Percentiles rank a stretch among this genome's conserved stretches.
phyloP scores from a whole-genome alignment of 2,329 filamentous ascomycete species.

The Blastomyces silverae region DNA sequence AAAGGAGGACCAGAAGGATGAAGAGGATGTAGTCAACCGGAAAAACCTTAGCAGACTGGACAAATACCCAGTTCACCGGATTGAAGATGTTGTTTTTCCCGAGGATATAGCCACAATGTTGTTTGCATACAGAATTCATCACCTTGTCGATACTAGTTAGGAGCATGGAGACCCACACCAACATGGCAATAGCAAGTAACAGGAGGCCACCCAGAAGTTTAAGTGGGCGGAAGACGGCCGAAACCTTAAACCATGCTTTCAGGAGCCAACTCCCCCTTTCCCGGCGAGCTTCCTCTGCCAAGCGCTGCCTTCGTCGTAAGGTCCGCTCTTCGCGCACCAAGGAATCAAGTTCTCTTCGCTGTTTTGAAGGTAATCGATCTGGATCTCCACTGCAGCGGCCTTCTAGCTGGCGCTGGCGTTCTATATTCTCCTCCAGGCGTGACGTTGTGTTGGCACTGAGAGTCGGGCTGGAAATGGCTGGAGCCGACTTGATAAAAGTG shows the following conservation, averaged over 20 bases:
- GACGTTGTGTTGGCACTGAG: constrained; percentile 69
- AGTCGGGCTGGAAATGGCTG: constrained; percentile 73
- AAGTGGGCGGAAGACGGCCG: constrained; percentile 75
- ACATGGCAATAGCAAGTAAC: constrained; percentile 63
- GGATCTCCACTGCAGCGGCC: constrained; percentile 70
- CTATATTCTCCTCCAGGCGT: constrained; percentile 78
- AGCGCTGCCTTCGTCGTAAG: constrained; percentile 75
- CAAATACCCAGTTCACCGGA: constrained; percentile 83
- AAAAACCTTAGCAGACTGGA: constrained; percentile 74
- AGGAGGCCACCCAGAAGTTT: constrained; percentile 80
- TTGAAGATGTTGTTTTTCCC: constrained; percentile 88
- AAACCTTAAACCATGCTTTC: constrained; percentile 68
- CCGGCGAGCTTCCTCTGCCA: constrained; percentile 71
- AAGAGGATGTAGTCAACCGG: constrained; percentile 90
- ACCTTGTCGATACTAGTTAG: constrained; percentile 95
- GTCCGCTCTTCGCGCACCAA: constrained; percentile 87
- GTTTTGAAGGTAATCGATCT: constrained; percentile 71
- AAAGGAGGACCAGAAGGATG: constrained; percentile 71
- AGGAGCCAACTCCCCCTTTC: constrained; percentile 69
- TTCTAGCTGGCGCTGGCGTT: constrained; percentile 86
- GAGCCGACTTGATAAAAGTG: constrained; percentile 84
- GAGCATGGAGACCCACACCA: constrained; percentile 87
- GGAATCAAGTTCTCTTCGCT: constrained; percentile 79
- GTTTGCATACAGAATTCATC: constrained; percentile 87
- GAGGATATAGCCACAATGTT: constrained; percentile 85